Evolutionary conservation across 495 filamentous ascomycete genomes (phyloP).

Genomic region (Aspergillus egyptiacus): DNA sequence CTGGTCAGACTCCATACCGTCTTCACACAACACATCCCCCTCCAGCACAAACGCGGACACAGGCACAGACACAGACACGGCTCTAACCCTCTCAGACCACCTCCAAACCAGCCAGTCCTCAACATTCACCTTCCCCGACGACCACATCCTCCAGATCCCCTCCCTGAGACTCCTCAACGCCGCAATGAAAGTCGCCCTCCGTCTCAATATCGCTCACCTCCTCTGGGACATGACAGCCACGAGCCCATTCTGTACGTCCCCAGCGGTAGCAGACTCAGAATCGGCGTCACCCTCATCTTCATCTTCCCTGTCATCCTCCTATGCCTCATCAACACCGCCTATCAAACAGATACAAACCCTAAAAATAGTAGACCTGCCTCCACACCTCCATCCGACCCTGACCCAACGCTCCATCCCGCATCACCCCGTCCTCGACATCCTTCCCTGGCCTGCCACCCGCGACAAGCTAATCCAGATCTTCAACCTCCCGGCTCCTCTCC

Average conservation of each 20-base stretch:
- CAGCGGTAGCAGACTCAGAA: not conserved
- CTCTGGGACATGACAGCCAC: conserved; percentile 24
- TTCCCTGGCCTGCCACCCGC: not conserved
- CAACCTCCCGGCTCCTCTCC: not conserved
- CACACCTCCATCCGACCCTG: not conserved
- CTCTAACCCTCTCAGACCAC: conserved; percentile 13
- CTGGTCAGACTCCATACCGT: not conserved
- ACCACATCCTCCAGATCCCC: conserved; percentile 21
- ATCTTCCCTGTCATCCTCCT: conserved; percentile 28
- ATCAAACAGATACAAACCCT: not conserved
- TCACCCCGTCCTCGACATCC: not conserved
- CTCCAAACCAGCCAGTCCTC: conserved; percentile 20
- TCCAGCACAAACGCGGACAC: no score
- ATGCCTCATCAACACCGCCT: not conserved
- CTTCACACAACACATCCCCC: no score
- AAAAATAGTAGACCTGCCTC: not conserved
- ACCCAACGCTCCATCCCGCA: conserved; percentile 2
- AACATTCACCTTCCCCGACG: conserved; percentile 28
- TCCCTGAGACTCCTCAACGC: conserved; percentile 23
- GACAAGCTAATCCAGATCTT: conserved; percentile 6
- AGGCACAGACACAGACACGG: not conserved
- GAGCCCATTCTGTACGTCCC: conserved; percentile 20
- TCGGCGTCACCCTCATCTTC: conserved; percentile 24
- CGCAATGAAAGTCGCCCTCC: conserved; percentile 21
- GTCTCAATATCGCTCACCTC: conserved; percentile 18